Conservation (phyloP, 2,329 filamentous ascomycete genomes). For the Cladosporium austrohemisphaericum region DNA sequence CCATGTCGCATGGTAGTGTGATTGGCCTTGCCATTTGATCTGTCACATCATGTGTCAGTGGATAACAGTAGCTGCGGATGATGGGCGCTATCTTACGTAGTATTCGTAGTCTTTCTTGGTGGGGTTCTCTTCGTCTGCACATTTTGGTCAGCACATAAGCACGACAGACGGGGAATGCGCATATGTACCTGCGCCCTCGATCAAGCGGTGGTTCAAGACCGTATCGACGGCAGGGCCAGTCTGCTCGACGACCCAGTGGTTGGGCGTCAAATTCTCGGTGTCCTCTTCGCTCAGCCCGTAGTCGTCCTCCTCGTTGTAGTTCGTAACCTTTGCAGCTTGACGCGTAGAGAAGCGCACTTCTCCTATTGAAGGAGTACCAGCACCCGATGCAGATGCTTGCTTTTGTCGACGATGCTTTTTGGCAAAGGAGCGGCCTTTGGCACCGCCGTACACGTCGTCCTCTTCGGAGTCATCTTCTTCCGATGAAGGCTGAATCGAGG, state of each 20-base stretch:
- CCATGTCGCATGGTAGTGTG: slow-evolving; percentile 95
- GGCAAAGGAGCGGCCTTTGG: slow-evolving; percentile 60
- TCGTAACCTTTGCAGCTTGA: slow-evolving; percentile 70
- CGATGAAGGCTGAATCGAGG: slow-evolving; percentile 10
- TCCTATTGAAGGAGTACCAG: slow-evolving; percentile 60
- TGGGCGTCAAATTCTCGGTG: slow-evolving; percentile 61
- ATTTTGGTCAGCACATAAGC: not conserved
- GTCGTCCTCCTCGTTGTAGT: slow-evolving; percentile 65
- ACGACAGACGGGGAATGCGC: not conserved
- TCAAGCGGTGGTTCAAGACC: slow-evolving; percentile 80
- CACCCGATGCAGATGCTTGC: slow-evolving; percentile 55
- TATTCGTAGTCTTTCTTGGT: slow-evolving; percentile 81
- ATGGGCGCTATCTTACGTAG: slow-evolving; percentile 41
- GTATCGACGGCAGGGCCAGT: slow-evolving; percentile 83
- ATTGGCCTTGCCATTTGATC: slow-evolving; percentile 96
- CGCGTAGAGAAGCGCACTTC: slow-evolving; percentile 92
- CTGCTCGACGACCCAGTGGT: slow-evolving; percentile 59
- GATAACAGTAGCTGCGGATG: not conserved
- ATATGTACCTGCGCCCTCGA: slow-evolving; percentile 54
- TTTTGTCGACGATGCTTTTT: slow-evolving; percentile 73
- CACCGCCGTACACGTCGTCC: slow-evolving; percentile 70
- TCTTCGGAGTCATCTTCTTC: slow-evolving; percentile 40
- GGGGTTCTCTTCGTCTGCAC: slow-evolving; percentile 30
- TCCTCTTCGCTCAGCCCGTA: slow-evolving; percentile 57
- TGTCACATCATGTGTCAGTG: slow-evolving; percentile 41